A percentile compares a stretch with the other conserved stretches of the same genome.
phyloP scores from a whole-genome alignment of 768 basidiomycete genomes.

The Boletales sp. region DNA sequence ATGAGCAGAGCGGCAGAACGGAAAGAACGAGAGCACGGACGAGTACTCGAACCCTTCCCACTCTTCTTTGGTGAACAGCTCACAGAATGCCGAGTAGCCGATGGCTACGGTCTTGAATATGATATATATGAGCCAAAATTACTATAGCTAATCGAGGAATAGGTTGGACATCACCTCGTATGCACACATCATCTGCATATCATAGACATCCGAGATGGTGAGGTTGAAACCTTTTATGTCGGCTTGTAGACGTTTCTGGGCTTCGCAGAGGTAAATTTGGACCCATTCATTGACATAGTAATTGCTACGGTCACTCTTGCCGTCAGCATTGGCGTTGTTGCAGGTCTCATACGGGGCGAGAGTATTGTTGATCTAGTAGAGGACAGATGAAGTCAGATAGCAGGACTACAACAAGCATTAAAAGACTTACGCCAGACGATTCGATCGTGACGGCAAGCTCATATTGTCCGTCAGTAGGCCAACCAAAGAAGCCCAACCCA shows the following conservation, averaged over 20 bases:
- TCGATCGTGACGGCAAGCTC: slow-evolving; percentile 79
- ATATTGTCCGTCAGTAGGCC: slow-evolving; percentile 68
- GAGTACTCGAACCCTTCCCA: slow-evolving; percentile 93
- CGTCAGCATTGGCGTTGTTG: slow-evolving; percentile 48
- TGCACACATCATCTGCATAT: slow-evolving; percentile 79
- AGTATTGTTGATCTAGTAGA: slow-evolving; percentile 70
- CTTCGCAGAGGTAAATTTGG: slow-evolving; percentile 64
- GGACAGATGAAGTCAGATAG: not conserved
- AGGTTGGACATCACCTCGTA: slow-evolving; percentile 56
- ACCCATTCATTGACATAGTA: slow-evolving; percentile 67
- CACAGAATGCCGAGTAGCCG: slow-evolving; percentile 89
- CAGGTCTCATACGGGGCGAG: slow-evolving; percentile 85
- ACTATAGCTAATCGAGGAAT: not conserved
- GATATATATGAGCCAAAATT: not conserved
- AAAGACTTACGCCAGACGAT: slow-evolving; percentile 47
- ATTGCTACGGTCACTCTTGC: slow-evolving; percentile 54
- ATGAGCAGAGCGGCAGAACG: not conserved
- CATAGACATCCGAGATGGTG: slow-evolving; percentile 65
- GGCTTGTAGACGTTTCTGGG: slow-evolving; percentile 54
- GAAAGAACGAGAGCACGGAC: slow-evolving; percentile 36
- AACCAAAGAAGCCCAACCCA: slow-evolving; percentile 74
- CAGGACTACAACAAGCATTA: slow-evolving; percentile 10
- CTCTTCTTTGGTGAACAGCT: slow-evolving; percentile 85
- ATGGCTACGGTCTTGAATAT: slow-evolving; percentile 78
- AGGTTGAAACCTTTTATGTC: slow-evolving; percentile 55